Percentiles rank a stretch among this genome's conserved stretches.
These are phyloP conservation scores for Lichtheimia ornata DNA, from an alignment of 371 early-diverging fungal species.

Conservation along the genomic window DNA sequence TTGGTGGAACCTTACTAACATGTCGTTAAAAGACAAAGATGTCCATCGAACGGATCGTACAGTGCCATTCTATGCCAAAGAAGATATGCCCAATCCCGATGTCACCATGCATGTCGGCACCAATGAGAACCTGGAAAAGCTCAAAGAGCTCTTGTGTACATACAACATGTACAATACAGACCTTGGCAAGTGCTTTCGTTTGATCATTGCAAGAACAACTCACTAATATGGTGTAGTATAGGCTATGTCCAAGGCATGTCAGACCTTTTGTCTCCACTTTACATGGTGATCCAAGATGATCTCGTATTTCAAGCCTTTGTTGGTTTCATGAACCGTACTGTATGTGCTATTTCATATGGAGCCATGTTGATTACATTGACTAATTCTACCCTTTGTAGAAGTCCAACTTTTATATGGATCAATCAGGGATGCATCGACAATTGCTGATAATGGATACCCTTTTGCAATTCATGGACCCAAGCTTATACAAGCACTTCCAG, in stretches of 20 bases:
- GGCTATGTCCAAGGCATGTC: slow-evolving; percentile 98
- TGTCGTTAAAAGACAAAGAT: slow-evolving; percentile 73
- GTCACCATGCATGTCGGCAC: slow-evolving; percentile 46
- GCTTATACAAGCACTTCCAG: slow-evolving; percentile 75
- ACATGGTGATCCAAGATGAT: slow-evolving; percentile 83
- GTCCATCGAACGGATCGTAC: slow-evolving; percentile 91
- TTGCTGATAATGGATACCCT: slow-evolving; percentile 73
- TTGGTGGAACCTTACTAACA: neutral
- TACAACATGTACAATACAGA: slow-evolving; percentile 70
- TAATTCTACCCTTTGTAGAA: slow-evolving; percentile 40
- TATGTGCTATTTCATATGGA: slow-evolving; percentile 22
- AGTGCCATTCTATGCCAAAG: slow-evolving; percentile 73
- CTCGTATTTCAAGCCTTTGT: slow-evolving; percentile 90
- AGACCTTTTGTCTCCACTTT: slow-evolving; percentile 88
- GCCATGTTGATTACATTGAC: neutral
- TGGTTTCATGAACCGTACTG: slow-evolving; percentile 86
- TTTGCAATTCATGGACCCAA: slow-evolving; percentile 83
- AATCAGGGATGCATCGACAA: slow-evolving; percentile 89
- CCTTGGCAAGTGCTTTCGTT: slow-evolving; percentile 16
- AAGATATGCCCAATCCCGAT: slow-evolving; percentile 65
- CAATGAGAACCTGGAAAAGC: slow-evolving; percentile 72
- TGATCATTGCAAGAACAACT: neutral
- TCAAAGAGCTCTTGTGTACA: slow-evolving; percentile 84
- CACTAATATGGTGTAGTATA: slow-evolving; percentile 3
- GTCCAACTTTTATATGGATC: slow-evolving; percentile 80